A percentile compares a stretch with the other conserved stretches of the same genome.
These are phyloP conservation scores for Globisporangium perplexum DNA, from an alignment of 352 stramenopile genomes.

Conservation along the genomic window DNA sequence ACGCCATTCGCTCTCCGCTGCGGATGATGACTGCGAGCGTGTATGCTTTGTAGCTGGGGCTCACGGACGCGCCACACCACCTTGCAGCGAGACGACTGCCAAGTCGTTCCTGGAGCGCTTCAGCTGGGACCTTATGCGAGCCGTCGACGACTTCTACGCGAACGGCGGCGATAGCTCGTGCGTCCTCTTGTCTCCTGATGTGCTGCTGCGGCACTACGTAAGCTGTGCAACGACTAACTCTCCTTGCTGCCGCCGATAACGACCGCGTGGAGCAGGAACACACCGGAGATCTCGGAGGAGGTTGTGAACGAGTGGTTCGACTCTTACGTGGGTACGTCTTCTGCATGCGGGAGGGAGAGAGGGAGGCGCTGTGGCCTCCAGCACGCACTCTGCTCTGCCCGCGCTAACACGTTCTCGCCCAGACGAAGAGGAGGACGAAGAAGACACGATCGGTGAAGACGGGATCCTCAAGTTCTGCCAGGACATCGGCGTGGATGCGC, in stretches of 20 bases:
- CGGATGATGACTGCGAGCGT: too few relatives aligned
- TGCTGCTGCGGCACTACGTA: slow-evolving; percentile 2
- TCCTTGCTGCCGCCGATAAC: background rate
- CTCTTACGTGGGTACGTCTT: slow-evolving; percentile 40
- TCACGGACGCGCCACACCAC: background rate
- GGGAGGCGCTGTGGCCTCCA: background rate
- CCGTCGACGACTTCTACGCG: slow-evolving; percentile 74
- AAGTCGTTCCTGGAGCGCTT: slow-evolving; percentile 73
- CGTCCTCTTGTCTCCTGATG: slow-evolving; percentile 10
- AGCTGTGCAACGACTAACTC: background rate
- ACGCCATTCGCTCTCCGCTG: slow-evolving; percentile 7
- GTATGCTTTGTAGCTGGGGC: background rate
- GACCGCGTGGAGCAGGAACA: slow-evolving; percentile 12
- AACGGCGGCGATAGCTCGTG: slow-evolving; percentile 39
- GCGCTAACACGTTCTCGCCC: background rate
- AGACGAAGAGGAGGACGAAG: slow-evolving; percentile 51
- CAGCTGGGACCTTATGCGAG: slow-evolving; percentile 74
- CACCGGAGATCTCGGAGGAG: background rate
- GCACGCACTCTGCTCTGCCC: background rate
- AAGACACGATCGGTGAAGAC: slow-evolving; percentile 66
- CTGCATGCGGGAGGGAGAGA: too few relatives aligned
- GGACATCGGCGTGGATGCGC: slow-evolving; percentile 69
- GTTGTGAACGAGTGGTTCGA: slow-evolving; percentile 62
- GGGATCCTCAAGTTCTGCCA: slow-evolving; percentile 79
- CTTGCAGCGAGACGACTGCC: slow-evolving; percentile 49